Conservation (phyloP, 208 protist species). For the Crithidia bombi region DNA sequence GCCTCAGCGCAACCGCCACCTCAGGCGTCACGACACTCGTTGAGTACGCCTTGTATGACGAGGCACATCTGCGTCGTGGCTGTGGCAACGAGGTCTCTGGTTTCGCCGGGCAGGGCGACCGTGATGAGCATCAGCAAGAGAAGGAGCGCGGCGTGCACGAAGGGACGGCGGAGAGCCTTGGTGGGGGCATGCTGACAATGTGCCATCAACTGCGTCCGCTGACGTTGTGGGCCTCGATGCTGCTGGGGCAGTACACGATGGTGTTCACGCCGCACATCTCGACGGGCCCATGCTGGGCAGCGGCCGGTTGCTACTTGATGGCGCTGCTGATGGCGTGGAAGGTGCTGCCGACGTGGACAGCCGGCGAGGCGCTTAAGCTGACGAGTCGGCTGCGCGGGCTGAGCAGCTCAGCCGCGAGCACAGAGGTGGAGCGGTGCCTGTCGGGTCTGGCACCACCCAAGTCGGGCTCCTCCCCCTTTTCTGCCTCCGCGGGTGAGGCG, state of each 20-base stretch:
- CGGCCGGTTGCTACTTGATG: slow-evolving; percentile 5
- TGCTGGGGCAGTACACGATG: slow-evolving; percentile 11
- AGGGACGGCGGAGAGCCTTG: background rate
- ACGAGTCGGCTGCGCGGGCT: background rate
- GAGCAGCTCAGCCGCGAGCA: background rate
- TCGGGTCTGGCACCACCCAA: background rate
- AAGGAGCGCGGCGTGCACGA: background rate
- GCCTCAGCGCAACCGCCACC: slow-evolving; percentile 15
- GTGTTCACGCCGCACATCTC: slow-evolving; percentile 7
- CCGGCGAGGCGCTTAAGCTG: background rate
- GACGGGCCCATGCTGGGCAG: slow-evolving; percentile 14
- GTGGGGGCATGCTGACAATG: slow-evolving; percentile 9
- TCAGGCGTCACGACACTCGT: slow-evolving; percentile 8
- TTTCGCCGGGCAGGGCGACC: background rate
- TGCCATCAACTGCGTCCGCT: slow-evolving; percentile 16
- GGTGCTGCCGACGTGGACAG: background rate
- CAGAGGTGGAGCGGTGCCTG: background rate
- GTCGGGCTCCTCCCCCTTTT: background rate
- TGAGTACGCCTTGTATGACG: slow-evolving; percentile 27
- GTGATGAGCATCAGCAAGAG: background rate
- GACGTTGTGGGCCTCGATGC: slow-evolving; percentile 14
- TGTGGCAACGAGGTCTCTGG: background rate
- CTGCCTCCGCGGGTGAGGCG: background rate
- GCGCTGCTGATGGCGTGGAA: slow-evolving; percentile 2
- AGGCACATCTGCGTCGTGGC: slow-evolving; percentile 3